Conservation (phyloP, 345 rosid species). For the Eutrema yunnanense region DNA sequence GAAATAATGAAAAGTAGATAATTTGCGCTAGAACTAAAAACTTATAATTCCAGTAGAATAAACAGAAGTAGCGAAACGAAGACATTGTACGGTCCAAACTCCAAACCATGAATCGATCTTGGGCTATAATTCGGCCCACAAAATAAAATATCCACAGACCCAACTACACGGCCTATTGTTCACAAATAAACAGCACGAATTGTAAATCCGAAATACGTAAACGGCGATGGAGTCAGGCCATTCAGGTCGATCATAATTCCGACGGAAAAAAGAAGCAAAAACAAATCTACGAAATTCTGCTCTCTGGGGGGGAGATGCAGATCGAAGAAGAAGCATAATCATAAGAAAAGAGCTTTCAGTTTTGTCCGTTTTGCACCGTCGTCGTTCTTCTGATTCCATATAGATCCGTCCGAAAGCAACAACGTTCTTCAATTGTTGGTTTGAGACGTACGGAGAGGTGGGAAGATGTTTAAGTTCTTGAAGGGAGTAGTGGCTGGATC, state of each 20-base stretch:
- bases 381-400: not conserved
- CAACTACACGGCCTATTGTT: not conserved
- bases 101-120: not conserved
- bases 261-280: conserved; percentile 13
- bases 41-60: not conserved
- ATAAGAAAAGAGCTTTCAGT: not conserved
- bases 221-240: conserved; percentile 12
- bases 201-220: not conserved
- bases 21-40: no score
- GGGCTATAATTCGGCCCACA: not conserved
- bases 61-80: not conserved
- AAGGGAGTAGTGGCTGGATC: conserved; percentile 96
- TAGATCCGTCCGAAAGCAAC: conserved; percentile 4
- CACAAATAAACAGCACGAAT: conserved; percentile 7
- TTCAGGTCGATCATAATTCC: conserved; percentile 26
- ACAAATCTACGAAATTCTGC: conserved; percentile 23
- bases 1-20: not conserved
- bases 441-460: conserved; percentile 7
- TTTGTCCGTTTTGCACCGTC: not conserved
- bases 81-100: not conserved
- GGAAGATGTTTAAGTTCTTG: conserved; percentile 73
- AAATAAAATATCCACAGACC: not conserved
- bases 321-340: conserved; percentile 5
- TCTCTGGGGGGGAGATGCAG: conserved; percentile 15
- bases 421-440: not conserved